Conservation (phyloP, 2,329 filamentous ascomycete species). For the Leptographium lundbergii region DNA sequence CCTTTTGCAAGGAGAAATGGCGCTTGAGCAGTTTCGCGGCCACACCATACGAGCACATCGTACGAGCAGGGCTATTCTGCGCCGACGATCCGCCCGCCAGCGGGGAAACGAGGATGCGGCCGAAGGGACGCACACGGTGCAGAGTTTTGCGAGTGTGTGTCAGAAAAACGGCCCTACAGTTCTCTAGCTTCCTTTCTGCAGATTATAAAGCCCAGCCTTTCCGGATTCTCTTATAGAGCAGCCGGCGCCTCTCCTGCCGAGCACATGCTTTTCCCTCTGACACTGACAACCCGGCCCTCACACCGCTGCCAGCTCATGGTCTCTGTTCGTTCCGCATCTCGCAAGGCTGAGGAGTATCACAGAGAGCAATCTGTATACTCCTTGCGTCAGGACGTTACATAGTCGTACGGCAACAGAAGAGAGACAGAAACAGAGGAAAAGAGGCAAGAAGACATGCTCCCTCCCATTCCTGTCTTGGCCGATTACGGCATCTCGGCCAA, state of each 20-base stretch:
- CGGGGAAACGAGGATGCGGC: too few species aligned
- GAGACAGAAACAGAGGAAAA: not conserved
- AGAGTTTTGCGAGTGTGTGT: too few species aligned
- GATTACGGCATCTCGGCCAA: constrained; percentile 70
- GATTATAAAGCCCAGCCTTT: not conserved
- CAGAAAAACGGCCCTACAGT: too few species aligned
- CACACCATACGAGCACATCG: too few species aligned
- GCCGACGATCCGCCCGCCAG: too few species aligned
- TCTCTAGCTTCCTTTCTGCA: too few species aligned
- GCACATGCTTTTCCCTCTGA: too few species aligned
- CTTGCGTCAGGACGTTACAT: constrained; percentile 43
- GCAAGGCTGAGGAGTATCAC: constrained; percentile 52
- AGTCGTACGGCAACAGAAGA: constrained; percentile 5
- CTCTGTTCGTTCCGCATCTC: constrained; percentile 21
- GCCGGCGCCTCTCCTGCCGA: too few species aligned
- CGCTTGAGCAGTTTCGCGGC: too few species aligned
- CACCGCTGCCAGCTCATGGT: constrained; percentile 19
- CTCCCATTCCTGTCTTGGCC: constrained; percentile 48
- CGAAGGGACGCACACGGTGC: too few species aligned
- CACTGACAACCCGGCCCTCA: not conserved
- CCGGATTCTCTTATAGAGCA: not conserved
- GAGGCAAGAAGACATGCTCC: constrained; percentile 31
- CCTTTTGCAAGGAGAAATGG: too few species aligned
- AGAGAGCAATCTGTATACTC: constrained; percentile 46
- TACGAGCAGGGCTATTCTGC: too few species aligned